Percentiles rank a stretch among this genome's conserved stretches.
Evolutionary conservation across 1,284 basidiomycete genomes (phyloP).

Genomic region (Cryptococcus sp.): DNA sequence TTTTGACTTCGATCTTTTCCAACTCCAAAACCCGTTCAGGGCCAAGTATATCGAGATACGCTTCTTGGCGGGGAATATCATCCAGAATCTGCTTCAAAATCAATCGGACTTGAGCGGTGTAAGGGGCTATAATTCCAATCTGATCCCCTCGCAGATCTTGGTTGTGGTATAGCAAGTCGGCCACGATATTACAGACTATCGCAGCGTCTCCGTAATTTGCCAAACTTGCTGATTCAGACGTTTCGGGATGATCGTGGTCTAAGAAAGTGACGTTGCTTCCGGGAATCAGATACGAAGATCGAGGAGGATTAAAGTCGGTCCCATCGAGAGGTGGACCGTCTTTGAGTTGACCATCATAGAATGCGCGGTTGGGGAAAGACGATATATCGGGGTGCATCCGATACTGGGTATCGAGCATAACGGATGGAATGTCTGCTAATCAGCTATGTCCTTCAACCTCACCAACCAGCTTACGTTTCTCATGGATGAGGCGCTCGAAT

Average conservation of each 20-base stretch:
- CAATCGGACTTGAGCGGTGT: constrained; percentile 71
- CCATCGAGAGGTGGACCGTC: constrained; percentile 61
- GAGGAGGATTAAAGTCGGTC: constrained; percentile 56
- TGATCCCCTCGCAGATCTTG: constrained; percentile 65
- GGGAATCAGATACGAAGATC: constrained; percentile 48
- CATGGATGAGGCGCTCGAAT: constrained; percentile 80
- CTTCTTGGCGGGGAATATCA: constrained; percentile 51
- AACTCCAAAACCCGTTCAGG: constrained; percentile 62
- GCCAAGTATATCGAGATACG: constrained; percentile 61
- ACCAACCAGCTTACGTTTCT: constrained; percentile 57
- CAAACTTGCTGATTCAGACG: constrained; percentile 61
- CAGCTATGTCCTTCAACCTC: background rate
- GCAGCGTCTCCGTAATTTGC: constrained; percentile 70
- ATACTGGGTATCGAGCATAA: constrained; percentile 89
- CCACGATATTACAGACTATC: constrained; percentile 70
- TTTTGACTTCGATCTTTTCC: constrained; percentile 69
- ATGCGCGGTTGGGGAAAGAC: constrained; percentile 74
- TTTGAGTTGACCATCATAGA: constrained; percentile 66
- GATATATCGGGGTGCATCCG: constrained; percentile 91
- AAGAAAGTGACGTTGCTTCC: constrained; percentile 62
- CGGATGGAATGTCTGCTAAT: constrained; percentile 58
- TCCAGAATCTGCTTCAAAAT: constrained; percentile 60
- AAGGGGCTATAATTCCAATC: constrained; percentile 85
- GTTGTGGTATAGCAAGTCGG: constrained; percentile 70
- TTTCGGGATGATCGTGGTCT: constrained; percentile 67